Percentiles rank a stretch among this genome's conserved stretches.
These are phyloP conservation scores for Allium cepa DNA, from an alignment of 106 monocot species.

Conservation along the genomic window DNA sequence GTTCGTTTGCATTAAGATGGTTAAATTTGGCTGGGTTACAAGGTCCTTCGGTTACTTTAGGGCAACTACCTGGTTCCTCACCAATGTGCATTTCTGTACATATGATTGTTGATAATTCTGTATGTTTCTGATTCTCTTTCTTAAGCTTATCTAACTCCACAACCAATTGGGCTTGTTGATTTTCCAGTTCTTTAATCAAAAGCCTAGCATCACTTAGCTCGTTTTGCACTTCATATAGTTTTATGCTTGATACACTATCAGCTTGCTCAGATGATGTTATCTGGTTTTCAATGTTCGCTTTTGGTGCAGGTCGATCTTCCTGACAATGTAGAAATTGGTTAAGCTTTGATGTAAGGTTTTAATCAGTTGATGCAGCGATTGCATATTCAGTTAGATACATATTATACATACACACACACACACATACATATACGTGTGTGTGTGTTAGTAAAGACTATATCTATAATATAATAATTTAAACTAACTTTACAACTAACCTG, in stretches of 20 bases:
- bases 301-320: slow-evolving; percentile 5
- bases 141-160: slow-evolving; percentile 11
- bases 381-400: too few species aligned
- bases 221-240: not conserved
- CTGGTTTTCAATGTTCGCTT: not conserved
- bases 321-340: slow-evolving; percentile 9
- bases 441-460: too few species aligned
- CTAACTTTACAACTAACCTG: slow-evolving; percentile 5
- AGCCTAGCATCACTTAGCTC: slow-evolving; percentile 9
- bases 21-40: not conserved
- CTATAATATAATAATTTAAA: too few species aligned
- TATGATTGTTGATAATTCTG: slow-evolving; percentile 1
- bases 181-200: slow-evolving; percentile 10
- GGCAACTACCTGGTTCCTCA: not conserved
- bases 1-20: not conserved
- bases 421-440: too few species aligned
- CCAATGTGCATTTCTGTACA: not conserved
- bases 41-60: slow-evolving; percentile 7
- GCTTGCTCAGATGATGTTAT: not conserved
- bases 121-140: slow-evolving; percentile 9
- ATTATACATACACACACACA: too few species aligned
- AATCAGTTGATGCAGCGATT: too few species aligned
- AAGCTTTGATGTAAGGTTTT: not conserved
- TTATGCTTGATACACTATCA: not conserved
- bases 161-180: slow-evolving; percentile 4